Conservation (phyloP, 345 rosid species). For the Ricinus communis region DNA sequence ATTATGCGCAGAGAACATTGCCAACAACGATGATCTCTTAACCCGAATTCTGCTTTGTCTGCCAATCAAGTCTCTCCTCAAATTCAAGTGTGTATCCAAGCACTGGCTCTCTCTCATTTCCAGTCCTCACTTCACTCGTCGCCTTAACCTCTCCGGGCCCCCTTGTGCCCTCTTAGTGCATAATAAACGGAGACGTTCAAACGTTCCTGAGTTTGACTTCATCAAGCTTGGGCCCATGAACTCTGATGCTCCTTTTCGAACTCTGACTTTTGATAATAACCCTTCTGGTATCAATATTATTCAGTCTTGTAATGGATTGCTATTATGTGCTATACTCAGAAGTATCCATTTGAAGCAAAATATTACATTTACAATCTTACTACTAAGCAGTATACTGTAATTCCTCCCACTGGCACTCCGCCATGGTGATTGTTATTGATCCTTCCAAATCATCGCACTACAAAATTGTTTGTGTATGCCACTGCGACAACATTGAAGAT, state of each 20-base stretch:
- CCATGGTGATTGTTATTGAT: slow-evolving; percentile 40
- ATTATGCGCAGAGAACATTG: slow-evolving; percentile 24
- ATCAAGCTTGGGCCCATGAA: slow-evolving; percentile 17
- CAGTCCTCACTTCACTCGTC: slow-evolving; percentile 24
- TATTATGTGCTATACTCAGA: slow-evolving; percentile 37
- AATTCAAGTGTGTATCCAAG: slow-evolving; percentile 38
- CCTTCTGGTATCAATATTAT: slow-evolving; percentile 28
- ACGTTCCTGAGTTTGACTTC: slow-evolving; percentile 9
- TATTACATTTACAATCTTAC: slow-evolving; percentile 45
- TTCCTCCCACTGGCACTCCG: slow-evolving; percentile 20
- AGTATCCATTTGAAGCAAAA: not conserved
- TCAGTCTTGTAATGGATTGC: slow-evolving; percentile 53
- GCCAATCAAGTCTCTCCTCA: slow-evolving; percentile 31
- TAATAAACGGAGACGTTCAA: not conserved
- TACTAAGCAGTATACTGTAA: slow-evolving; percentile 31
- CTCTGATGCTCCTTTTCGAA: slow-evolving; percentile 15
- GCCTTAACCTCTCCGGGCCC: not conserved
- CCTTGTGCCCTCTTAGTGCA: not conserved
- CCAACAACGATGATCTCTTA: slow-evolving; percentile 31
- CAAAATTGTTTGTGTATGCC: slow-evolving; percentile 38
- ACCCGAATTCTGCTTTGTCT: slow-evolving; percentile 30
- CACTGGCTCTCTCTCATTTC: slow-evolving; percentile 36
- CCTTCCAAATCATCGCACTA: slow-evolving; percentile 38
- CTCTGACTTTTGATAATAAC: slow-evolving; percentile 30
- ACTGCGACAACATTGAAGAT: too few relatives aligned